Conservation (phyloP, 1,139 yeast species). For the Zygosaccharomyces pseudobailii region DNA sequence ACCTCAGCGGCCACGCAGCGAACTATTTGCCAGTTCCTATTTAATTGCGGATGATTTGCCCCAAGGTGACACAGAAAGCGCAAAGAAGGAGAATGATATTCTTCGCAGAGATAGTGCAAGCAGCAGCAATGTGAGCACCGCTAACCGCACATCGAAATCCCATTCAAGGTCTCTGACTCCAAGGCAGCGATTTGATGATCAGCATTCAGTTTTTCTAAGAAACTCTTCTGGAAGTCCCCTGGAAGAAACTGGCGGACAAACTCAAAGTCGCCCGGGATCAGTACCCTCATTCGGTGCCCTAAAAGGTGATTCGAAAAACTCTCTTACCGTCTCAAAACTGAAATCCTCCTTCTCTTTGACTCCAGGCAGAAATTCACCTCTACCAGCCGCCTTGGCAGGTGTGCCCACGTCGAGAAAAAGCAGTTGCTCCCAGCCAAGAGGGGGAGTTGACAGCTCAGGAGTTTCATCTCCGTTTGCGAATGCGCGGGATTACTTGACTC, state of each 20-base stretch:
- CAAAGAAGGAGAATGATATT: slow-evolving; percentile 2
- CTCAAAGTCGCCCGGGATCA: slow-evolving; percentile 5
- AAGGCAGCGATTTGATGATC: slow-evolving; percentile 24
- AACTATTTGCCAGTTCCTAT: slow-evolving; percentile 41
- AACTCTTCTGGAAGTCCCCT: slow-evolving; percentile 1
- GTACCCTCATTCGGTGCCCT: slow-evolving; percentile 9
- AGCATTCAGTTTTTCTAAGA: background rate
- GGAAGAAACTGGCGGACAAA: slow-evolving; percentile 1
- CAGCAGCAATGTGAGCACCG: background rate
- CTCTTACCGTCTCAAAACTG: slow-evolving; percentile 20
- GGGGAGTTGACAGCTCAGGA: slow-evolving; percentile 28
- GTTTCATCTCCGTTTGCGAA: slow-evolving; percentile 29
- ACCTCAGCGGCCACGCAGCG: slow-evolving; percentile 27
- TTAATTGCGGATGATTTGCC: slow-evolving; percentile 35
- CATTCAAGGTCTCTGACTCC: slow-evolving; percentile 40
- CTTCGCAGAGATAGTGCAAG: background rate
- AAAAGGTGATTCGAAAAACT: slow-evolving; percentile 5
- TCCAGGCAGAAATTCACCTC: slow-evolving; percentile 33
- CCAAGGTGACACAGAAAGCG: slow-evolving; percentile 3
- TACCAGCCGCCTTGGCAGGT: slow-evolving; percentile 16
- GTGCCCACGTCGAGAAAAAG: slow-evolving; percentile 30
- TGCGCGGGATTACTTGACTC: slow-evolving; percentile 25
- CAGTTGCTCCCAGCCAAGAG: slow-evolving; percentile 35
- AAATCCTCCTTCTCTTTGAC: slow-evolving; percentile 29
- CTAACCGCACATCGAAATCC: slow-evolving; percentile 4